Base-by-base conservation (phyloP, 495 filamentous ascomycete genomes). In the Polyplosphaeria fusca region DNA sequence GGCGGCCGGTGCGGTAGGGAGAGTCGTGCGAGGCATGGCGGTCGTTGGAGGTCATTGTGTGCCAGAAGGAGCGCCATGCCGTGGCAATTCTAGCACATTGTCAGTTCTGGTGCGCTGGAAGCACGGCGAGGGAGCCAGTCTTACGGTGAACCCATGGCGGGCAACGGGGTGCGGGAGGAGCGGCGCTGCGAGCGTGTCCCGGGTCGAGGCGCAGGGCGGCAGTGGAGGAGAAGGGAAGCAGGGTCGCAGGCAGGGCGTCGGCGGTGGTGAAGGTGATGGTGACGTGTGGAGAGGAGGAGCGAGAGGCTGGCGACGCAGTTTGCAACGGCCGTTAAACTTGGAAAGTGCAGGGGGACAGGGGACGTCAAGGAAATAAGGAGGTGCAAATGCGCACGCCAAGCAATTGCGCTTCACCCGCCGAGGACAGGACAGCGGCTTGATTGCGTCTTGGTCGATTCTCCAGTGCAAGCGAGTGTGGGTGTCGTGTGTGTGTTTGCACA, bases 11-110 rank as follows among this genome's bases (percentile, higher is more conserved):
- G 41, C 72, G 71, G 55, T 72, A 74, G 35, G 72, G 70, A 27
- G 72, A 73, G 63, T 74, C 68, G 67, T 68, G 68, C 4, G 71
- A 71, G 53, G 72, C 72, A 47, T 74, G 72, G n/a, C 72, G 72
- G 67, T 74, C 72, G 30, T 72, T 66, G 41, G 71, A 73, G 56
- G 90, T 95, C 89, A 96, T 93, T 48, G 89, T 86, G 79, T 97
- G 92, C 92, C 92, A 96, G 74, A 96, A 89, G 60, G 86, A 87
- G 63, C 82, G 81, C 73, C 87, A 83, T 71, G 80, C 74, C 47
- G 76, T 76, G 51, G 78, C 77, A 58, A 91, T 66, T 56, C 85
- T 87, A 61, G 40, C 2, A 48, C 19, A 25, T 19, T 37, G 46
- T 60, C 30, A 64, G 52, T 50, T 19, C 7, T 39, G 48, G 26